These are phyloP conservation scores for Pyrrhoderma noxium DNA, from an alignment of 1,284 basidiomycete genomes.

Conservation along the genomic window DNA sequence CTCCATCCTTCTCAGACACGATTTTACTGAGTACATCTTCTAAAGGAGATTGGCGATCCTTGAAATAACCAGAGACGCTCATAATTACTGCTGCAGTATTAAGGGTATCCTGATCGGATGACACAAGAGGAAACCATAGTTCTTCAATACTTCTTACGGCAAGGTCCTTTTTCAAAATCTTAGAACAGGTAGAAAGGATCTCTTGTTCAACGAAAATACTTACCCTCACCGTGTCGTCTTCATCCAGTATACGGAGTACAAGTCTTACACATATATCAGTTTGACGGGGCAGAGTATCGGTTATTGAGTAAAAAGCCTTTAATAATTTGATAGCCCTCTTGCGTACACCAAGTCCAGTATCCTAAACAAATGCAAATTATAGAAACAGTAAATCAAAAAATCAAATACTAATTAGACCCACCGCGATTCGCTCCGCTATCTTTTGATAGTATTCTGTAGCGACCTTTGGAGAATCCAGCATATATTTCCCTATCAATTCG, in stretches of 20 bases:
- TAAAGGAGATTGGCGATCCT: constrained; percentile 75
- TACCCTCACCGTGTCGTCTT: constrained; percentile 84
- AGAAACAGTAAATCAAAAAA: neutral
- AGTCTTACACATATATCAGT: constrained; percentile 81
- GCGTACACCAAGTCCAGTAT: constrained; percentile 87
- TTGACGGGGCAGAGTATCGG: constrained; percentile 50
- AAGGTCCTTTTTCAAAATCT: constrained; percentile 48
- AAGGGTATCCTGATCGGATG: constrained; percentile 35
- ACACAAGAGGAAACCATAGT: constrained; percentile 65
- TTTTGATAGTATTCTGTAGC: constrained; percentile 80
- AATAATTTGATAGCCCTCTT: constrained; percentile 94
- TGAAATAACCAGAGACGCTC: constrained; percentile 75
- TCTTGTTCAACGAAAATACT: constrained; percentile 4
- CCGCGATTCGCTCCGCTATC: constrained; percentile 83
- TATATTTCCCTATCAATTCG: constrained; percentile 91
- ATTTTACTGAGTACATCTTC: constrained; percentile 82
- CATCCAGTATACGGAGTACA: constrained; percentile 81
- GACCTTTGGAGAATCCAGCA: constrained; percentile 80
- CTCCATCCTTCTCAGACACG: constrained; percentile 52
- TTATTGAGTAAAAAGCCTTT: constrained; percentile 70
- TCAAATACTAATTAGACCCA: constrained; percentile 31
- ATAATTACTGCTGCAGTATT: constrained; percentile 74
- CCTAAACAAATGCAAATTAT: constrained; percentile 37
- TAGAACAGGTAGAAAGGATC: neutral
- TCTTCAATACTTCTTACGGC: constrained; percentile 85